Evolutionary conservation across 768 basidiomycete species (phyloP).

Genomic region (Lactifluus volemus): DNA sequence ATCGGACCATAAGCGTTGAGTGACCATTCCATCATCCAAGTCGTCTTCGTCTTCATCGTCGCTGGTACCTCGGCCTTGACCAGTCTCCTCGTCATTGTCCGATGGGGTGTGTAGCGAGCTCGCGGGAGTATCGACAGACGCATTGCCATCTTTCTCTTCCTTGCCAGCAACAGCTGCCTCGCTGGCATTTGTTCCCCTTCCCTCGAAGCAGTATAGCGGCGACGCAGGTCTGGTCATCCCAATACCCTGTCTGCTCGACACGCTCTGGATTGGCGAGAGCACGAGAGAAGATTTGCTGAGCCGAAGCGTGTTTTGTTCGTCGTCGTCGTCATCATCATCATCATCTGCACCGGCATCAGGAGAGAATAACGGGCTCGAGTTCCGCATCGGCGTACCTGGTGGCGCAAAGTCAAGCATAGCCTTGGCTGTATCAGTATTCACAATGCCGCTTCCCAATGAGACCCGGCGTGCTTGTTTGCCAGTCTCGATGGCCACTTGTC

Average conservation of each 20-base stretch:
- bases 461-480: not conserved
- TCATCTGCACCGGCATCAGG: constrained; percentile 12
- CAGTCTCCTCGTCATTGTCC: too few species aligned
- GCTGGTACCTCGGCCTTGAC: too few species aligned
- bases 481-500: not conserved
- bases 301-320: not conserved
- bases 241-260: constrained; percentile 7
- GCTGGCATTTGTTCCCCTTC: not conserved
- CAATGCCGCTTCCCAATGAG: not conserved
- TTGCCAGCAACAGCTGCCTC: not conserved
- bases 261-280: constrained; percentile 16
- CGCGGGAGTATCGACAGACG: constrained; percentile 34
- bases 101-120: constrained; percentile 40
- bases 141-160: not conserved
- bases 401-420: not conserved
- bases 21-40: too few species aligned
- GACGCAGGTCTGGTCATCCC: not conserved
- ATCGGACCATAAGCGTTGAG: constrained; percentile 21
- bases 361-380: constrained; percentile 20
- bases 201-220: constrained; percentile 1
- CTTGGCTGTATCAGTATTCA: not conserved
- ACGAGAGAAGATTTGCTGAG: not conserved
- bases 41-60: too few species aligned
- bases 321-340: too few species aligned
- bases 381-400: constrained; percentile 14